phyloP scores from a whole-genome alignment of 768 basidiomycete species.

The Phaeotremella fagi region DNA sequence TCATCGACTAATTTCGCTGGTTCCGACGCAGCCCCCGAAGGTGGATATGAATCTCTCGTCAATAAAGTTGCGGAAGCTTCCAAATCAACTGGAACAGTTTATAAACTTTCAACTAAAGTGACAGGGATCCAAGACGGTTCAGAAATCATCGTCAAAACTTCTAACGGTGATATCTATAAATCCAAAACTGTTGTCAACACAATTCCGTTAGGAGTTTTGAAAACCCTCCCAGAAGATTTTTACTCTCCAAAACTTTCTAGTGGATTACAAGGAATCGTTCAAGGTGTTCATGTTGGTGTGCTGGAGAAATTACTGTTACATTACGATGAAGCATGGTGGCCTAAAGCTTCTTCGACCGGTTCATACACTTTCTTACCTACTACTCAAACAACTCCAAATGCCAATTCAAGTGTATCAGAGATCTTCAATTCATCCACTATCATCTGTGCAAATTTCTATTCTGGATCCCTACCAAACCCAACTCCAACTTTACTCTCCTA shows the following conservation, averaged over 20 bases:
- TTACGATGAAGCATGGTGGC: slow-evolving; percentile 45
- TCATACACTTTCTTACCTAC: slow-evolving; percentile 45
- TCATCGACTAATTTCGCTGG: slow-evolving; percentile 38
- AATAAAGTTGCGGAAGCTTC: slow-evolving; percentile 24
- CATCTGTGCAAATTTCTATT: slow-evolving; percentile 33
- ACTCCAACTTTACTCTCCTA: slow-evolving; percentile 40
- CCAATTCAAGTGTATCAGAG: slow-evolving; percentile 21
- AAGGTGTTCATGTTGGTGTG: slow-evolving; percentile 35
- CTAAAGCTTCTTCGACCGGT: slow-evolving; percentile 27
- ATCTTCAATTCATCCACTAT: slow-evolving; percentile 35
- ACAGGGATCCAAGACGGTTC: slow-evolving; percentile 8
- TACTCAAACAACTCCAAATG: slow-evolving; percentile 1
- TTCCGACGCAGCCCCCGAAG: slow-evolving; percentile 44
- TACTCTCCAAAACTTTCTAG: slow-evolving; percentile 31
- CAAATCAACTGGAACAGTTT: slow-evolving; percentile 22
- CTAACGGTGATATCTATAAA: slow-evolving; percentile 7
- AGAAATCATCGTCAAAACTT: slow-evolving; percentile 9
- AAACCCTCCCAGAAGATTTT: slow-evolving; percentile 20
- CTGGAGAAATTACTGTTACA: slow-evolving; percentile 42
- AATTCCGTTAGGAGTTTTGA: slow-evolving; percentile 42
- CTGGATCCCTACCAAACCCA: slow-evolving; percentile 19
- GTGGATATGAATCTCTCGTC: slow-evolving; percentile 42
- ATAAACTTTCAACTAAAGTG: slow-evolving; percentile 22
- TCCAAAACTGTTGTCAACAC: slow-evolving; percentile 35
- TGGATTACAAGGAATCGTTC: slow-evolving; percentile 25